Percentiles rank a stretch among this genome's conserved stretches.
Conservation (phyloP, 179 eudicot genomes). For the Beta macrorhiza region DNA sequence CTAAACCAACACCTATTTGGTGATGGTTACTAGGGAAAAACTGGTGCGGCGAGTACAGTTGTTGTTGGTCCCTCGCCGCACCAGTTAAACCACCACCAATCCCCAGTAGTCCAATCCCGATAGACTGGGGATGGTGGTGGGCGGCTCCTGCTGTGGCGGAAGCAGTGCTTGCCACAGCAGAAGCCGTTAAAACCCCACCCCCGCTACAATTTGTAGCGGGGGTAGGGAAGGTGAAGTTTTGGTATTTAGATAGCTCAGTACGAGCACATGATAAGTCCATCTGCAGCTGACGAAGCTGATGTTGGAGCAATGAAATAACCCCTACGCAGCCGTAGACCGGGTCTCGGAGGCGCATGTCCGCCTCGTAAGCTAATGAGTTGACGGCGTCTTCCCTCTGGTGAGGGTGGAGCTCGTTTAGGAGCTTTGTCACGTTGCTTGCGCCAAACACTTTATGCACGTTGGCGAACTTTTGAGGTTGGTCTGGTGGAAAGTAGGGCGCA, state of each 20-base stretch:
- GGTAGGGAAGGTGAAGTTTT: conserved; percentile 30
- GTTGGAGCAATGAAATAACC: conserved; percentile 70
- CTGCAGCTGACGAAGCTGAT: conserved; percentile 71
- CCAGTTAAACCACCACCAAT: conserved; percentile 28
- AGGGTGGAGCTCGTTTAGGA: conserved; percentile 68
- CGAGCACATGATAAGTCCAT: conserved; percentile 63
- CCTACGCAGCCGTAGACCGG: conserved; percentile 83
- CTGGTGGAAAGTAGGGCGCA: conserved; percentile 76
- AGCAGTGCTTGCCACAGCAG: conserved; percentile 24
- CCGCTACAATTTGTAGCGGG: conserved; percentile 14
- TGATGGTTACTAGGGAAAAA: conserved; percentile 44
- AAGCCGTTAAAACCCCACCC: conserved; percentile 35
- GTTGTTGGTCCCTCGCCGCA: conserved; percentile 30
- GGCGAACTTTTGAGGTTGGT: conserved; percentile 68
- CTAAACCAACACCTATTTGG: conserved; percentile 21
- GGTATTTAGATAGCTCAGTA: conserved; percentile 75
- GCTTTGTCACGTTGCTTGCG: conserved; percentile 67
- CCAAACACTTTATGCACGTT: conserved; percentile 70
- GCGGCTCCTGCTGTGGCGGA: conserved; percentile 17
- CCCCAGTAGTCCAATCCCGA: conserved; percentile 45
- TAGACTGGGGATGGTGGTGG: conserved; percentile 40
- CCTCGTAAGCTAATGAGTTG: conserved; percentile 64
- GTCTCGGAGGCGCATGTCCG: conserved; percentile 77
- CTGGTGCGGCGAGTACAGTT: conserved; percentile 52
- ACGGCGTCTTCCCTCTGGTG: conserved; percentile 77